These are phyloP conservation scores for Sabuloglossum arenarium DNA, from an alignment of 495 filamentous ascomycete genomes.

Conservation along the genomic window DNA sequence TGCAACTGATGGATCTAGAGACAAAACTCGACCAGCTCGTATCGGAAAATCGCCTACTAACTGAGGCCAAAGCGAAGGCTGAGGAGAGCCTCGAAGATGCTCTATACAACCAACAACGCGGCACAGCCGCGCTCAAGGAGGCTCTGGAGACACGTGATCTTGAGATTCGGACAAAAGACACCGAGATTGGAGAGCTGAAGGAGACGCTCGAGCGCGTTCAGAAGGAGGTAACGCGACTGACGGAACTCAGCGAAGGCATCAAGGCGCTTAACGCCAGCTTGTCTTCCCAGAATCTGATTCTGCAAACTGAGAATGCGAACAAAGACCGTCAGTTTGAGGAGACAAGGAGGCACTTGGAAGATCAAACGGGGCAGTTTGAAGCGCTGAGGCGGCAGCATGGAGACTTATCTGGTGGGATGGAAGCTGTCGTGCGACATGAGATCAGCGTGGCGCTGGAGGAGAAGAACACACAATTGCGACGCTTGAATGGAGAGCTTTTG, in stretches of 20 bases:
- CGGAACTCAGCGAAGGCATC: slow-evolving; percentile 52
- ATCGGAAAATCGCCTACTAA: slow-evolving; percentile 58
- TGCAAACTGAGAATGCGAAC: slow-evolving; percentile 36
- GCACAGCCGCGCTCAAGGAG: slow-evolving; percentile 30
- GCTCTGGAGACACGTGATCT: slow-evolving; percentile 33
- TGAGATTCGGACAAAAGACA: slow-evolving; percentile 38
- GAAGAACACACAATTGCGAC: slow-evolving; percentile 59
- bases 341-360: slow-evolving; percentile 37
- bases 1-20: slow-evolving; percentile 82
- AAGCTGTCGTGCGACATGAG: slow-evolving; percentile 38
- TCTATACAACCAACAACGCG: slow-evolving; percentile 30
- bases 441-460: slow-evolving; percentile 38
- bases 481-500: slow-evolving; percentile 58
- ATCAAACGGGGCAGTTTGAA: slow-evolving; percentile 18
- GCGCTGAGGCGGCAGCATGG: slow-evolving; percentile 25
- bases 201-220: slow-evolving; percentile 58
- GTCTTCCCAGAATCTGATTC: slow-evolving; percentile 39
- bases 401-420: slow-evolving; percentile 39
- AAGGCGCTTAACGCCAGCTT: slow-evolving; percentile 46
- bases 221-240: slow-evolving; percentile 53
- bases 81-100: slow-evolving; percentile 34
- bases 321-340: slow-evolving; percentile 26
- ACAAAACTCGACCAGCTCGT: slow-evolving; percentile 54
- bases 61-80: slow-evolving; percentile 45
- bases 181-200: slow-evolving; percentile 61